Evolutionary conservation across 768 basidiomycete species (phyloP).

Genomic region (Coprinellus micaceus): DNA sequence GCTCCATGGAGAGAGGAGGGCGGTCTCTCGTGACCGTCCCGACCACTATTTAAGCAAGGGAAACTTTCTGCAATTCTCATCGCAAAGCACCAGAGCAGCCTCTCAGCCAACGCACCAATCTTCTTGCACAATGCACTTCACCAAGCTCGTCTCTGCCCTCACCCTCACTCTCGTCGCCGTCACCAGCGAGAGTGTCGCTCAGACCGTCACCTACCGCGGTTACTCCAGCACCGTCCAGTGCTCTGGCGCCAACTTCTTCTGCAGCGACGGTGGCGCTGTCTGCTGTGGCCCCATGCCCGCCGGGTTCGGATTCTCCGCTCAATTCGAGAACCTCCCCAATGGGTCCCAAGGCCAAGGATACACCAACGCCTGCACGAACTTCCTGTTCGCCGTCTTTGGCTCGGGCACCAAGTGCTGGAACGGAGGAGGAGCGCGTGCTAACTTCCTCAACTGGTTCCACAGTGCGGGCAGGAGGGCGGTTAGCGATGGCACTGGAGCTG

Average conservation of each 20-base stretch:
- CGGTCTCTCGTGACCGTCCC: no score
- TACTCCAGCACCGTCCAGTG: constrained; percentile 13
- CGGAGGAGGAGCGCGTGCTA: constrained; percentile 11
- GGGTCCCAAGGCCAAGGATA: constrained; percentile 16
- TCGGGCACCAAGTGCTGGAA: constrained; percentile 17
- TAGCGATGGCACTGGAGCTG: neutral
- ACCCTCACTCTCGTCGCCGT: constrained; percentile 4
- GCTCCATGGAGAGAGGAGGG: no score
- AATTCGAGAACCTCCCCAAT: constrained; percentile 13
- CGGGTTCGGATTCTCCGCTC: constrained; percentile 15
- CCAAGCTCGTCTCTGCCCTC: neutral
- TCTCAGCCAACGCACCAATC: no score
- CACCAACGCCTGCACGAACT: constrained; percentile 5
- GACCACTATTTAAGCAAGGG: no score
- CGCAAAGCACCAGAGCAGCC: no score
- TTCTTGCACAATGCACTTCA: no score
- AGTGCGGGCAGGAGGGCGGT: neutral
- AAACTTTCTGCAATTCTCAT: no score
- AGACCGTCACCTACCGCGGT: constrained; percentile 3
- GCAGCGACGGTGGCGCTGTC: constrained; percentile 11
- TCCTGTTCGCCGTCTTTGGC: constrained; percentile 12
- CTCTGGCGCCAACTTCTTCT: constrained; percentile 14
- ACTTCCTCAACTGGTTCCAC: constrained; percentile 13
- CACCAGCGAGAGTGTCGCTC: neutral
- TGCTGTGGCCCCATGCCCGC: constrained; percentile 16